A percentile compares a stretch with the other conserved stretches of the same genome.
Conservation (phyloP, 768 basidiomycete genomes). For the Dentipellis fragilis region DNA sequence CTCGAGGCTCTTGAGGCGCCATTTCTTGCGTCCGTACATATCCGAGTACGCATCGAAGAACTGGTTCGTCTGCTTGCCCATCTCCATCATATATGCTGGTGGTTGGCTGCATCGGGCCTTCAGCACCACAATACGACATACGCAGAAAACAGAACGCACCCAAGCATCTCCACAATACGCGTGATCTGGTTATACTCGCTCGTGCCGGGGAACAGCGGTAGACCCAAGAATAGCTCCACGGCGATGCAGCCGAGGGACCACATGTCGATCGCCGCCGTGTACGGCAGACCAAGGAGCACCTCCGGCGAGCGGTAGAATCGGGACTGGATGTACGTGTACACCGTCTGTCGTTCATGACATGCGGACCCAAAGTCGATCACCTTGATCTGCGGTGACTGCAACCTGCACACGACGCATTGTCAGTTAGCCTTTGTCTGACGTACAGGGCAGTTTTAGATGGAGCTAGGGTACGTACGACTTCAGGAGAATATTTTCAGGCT, state of each 20-base stretch:
- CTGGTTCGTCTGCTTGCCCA: constrained; percentile 88
- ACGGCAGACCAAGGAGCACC: constrained; percentile 89
- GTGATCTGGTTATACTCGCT: constrained; percentile 99
- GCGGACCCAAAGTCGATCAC: constrained; percentile 99
- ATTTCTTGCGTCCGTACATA: constrained; percentile 71
- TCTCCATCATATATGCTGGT: constrained; percentile 87
- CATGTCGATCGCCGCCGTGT: constrained; percentile 96
- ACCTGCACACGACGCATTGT: constrained; percentile 29
- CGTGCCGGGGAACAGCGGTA: constrained; percentile 96
- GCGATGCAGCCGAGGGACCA: constrained; percentile 99
- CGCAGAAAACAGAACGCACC: constrained; percentile 42
- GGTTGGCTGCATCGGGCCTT: constrained; percentile 50
- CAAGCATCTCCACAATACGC: constrained; percentile 96
- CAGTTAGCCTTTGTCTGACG: constrained; percentile 5
- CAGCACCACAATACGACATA: constrained; percentile 4
- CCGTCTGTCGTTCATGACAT: constrained; percentile 98
- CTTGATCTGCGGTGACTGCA: constrained; percentile 97
- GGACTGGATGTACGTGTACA: constrained; percentile 99
- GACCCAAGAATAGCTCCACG: constrained; percentile 91
- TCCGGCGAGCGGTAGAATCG: constrained; percentile 98
- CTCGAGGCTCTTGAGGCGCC: constrained; percentile 81
- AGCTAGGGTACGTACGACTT: constrained; percentile 62
- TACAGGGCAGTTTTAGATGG: neutral
- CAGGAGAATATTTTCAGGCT: constrained; percentile 96
- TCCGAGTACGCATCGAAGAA: constrained; percentile 85